A percentile compares a stretch with the other conserved stretches of the same genome.
Conservation (phyloP, 2,329 filamentous ascomycete genomes). For the Clonostachys byssicola region DNA sequence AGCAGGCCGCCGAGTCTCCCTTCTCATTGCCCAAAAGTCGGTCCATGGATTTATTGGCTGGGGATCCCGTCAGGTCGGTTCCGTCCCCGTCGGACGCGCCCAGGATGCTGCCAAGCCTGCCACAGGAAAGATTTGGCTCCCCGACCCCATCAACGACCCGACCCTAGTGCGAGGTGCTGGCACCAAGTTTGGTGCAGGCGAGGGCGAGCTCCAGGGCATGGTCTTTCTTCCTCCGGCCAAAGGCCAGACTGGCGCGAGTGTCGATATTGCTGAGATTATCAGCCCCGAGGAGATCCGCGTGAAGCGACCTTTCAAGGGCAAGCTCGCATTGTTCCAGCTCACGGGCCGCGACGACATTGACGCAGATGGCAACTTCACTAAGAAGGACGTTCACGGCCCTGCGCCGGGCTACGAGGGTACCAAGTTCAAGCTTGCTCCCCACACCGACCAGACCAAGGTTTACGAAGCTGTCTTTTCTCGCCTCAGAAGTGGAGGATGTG, state of each 20-base stretch:
- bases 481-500: conserved; percentile 77
- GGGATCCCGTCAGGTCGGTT: conserved; percentile 78
- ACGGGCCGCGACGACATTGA: conserved; percentile 75
- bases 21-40: conserved; percentile 92
- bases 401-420: conserved; percentile 68
- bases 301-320: conserved; percentile 83
- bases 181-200: conserved; percentile 72
- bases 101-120: conserved; percentile 83
- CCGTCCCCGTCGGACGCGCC: conserved; percentile 88
- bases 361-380: conserved; percentile 58
- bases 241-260: conserved; percentile 69
- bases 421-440: conserved; percentile 83
- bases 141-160: conserved; percentile 81
- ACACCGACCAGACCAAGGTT: conserved; percentile 90
- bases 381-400: conserved; percentile 47
- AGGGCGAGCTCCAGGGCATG: conserved; percentile 75
- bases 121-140: conserved; percentile 78
- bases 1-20: conserved; percentile 82
- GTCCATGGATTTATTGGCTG: conserved; percentile 91
- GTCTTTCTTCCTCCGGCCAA: conserved; percentile 83
- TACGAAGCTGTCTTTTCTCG: conserved; percentile 90
- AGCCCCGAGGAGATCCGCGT: conserved; percentile 77
- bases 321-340: conserved; percentile 71
- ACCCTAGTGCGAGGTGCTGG: conserved; percentile 74
- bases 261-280: conserved; percentile 79